Base-by-base conservation (phyloP, 1,139 yeast species). In the Yamadazyma dushanensis region DNA sequence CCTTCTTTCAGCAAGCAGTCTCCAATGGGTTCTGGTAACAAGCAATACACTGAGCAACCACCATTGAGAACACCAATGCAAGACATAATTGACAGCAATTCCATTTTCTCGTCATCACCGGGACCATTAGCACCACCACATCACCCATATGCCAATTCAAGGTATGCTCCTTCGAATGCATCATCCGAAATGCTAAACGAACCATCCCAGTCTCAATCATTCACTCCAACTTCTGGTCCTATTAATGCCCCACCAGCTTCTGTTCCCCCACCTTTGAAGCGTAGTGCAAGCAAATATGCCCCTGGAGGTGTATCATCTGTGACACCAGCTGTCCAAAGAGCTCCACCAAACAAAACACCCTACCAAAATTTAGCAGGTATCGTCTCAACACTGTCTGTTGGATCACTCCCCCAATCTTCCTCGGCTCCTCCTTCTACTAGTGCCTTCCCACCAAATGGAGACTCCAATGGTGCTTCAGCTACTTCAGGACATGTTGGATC, bases 121-220 rank as follows among this genome's bases (percentile, higher is more conserved):
- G 34, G 21, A 9, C 20, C 7, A 16, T 22, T 30, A n/a, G 29
- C 14, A 6, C 25, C 31, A 29, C 25, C 31, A 8, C 33, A 7
- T n/a, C 31, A 19, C 4, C 30, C 35, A 2, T 34, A 8, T 11
- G 29, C 31, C 14, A 38, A 38, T 5, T 46, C 60, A 1, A 56
- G 51, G 38, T 64, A 64, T 47, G 60, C 64, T 2, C 59, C 63
- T 16, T 47, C 54, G 32, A 57, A 54, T 43, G 48, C 56, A 1
- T 57, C 63, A 1, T 53, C 61, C 3, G 22, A 16, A 13, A 25
- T 25, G 27, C 9, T 25, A 8, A 56, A 45, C 39, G 54, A 50
- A 36, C 46, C 52, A 27, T 20, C 16, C 35, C 41, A 36, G 26
- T 15, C 21, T 22, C 32, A 31, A 15, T 27, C 31, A 9, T 13